Percentiles rank a stretch among this genome's conserved stretches.
phyloP scores from a whole-genome alignment of 352 stramenopile genomes.

The Phytophthora vignae region DNA sequence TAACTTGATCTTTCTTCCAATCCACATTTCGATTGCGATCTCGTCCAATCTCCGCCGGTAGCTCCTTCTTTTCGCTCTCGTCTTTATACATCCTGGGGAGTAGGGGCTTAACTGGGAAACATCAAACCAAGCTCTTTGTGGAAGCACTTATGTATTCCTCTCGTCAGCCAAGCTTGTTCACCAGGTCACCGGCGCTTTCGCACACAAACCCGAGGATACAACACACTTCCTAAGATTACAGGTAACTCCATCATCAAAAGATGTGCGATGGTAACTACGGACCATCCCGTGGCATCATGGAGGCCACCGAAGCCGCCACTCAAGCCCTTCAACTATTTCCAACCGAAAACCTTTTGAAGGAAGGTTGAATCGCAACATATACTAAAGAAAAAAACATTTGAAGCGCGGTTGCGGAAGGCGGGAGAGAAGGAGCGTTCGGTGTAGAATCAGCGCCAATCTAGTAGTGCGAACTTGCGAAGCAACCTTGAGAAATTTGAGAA shows the following conservation, averaged over 20 bases:
- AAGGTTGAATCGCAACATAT: constrained; percentile 3
- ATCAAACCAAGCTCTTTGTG: no score
- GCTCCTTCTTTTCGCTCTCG: no score
- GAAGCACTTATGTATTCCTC: no score
- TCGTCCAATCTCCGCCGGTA: no score
- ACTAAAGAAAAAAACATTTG: constrained; percentile 10
- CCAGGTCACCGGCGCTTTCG: no score
- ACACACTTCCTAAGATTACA: not conserved
- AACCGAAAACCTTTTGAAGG: constrained; percentile 20
- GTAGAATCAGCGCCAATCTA: not conserved
- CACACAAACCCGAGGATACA: not conserved
- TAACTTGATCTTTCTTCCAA: no score
- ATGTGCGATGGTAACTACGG: constrained; percentile 11
- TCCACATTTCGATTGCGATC: no score
- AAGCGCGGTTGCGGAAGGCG: not conserved
- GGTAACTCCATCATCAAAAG: not conserved
- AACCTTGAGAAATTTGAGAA: not conserved
- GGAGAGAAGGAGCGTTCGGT: not conserved
- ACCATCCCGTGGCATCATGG: not conserved
- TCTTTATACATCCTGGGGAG: no score
- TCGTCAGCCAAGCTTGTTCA: no score
- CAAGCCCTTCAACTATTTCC: constrained; percentile 18
- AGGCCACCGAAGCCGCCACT: not conserved
- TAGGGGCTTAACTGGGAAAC: no score
- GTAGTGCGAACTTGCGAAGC: not conserved